Evolutionary conservation across 2,329 filamentous ascomycete genomes (phyloP), one percentile per base, ranked within the genome.

Genomic region (Aspergillus sergii): DNA sequence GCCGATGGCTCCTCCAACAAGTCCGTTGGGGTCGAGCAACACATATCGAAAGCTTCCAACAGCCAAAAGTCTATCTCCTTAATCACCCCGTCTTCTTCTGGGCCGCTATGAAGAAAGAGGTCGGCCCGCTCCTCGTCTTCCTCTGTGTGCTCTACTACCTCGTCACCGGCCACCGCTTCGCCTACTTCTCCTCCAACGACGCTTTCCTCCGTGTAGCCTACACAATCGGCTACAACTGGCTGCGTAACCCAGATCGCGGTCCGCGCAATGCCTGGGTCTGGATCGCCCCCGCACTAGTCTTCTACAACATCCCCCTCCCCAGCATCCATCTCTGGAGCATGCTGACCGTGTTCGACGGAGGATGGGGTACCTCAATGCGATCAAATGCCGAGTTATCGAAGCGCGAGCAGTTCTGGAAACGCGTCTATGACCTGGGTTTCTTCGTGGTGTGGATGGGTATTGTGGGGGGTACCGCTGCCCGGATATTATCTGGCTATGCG

Each of bases 311-410:
- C 0, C 76, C 76, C 7, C 60, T 76, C 9, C 75, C 76, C 0
- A 74, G 73, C 11, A 73, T 78, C n/a, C 72, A 76, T 63, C 65
- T 73, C 14, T 79, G 76, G 76, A 73, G 72, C 32, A 61, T 77
- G 30, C 19, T 76, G 7, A 79, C 76, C 0, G 64, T 75, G 5
- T 66, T 76, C 14, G 70, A 76, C 23, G 73, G 75, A 16, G 72
- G 73, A 0, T 78, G 76, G 77, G 76, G 76, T 2, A 78, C 75
- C 0, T 66, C 71, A 7, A 78, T 78, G 75, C 68, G 76, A 4
- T 72, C 70, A 21, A 70, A 68, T 34, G 64, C 64, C 5, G 75
- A 76, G 59, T 58, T 65, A 53, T 64, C 68, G 21, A 72, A 73
- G 56, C 67, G 66, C 45, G 65, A 65, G 34, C 62, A 67, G 26